These are phyloP conservation scores for Pogostemon cablin DNA, from an alignment of 257 asterid species.

Conservation along the genomic window DNA sequence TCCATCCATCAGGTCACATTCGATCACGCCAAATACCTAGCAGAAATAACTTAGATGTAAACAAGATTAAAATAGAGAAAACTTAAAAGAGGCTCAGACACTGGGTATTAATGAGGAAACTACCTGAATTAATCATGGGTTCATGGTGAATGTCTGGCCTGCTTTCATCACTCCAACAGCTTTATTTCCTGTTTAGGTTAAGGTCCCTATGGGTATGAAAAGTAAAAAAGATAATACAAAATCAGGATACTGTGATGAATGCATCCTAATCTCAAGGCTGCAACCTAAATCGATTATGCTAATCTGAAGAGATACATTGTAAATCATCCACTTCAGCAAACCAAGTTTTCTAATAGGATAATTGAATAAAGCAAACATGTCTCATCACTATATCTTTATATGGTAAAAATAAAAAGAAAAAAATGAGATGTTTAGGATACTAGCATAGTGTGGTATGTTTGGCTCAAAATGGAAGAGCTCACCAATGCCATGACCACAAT, in stretches of 20 bases:
- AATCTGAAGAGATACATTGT: neutral
- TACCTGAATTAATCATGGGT: conserved; percentile 95
- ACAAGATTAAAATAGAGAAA: too few relatives aligned
- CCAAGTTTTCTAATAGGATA: neutral
- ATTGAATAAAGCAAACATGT: conserved; percentile 20
- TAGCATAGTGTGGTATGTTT: conserved; percentile 92
- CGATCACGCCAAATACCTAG: too few relatives aligned
- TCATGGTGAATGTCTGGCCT: conserved; percentile 97
- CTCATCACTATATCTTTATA: neutral
- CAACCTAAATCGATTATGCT: neutral
- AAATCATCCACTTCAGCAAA: neutral
- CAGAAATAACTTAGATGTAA: too few relatives aligned
- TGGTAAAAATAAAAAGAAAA: neutral
- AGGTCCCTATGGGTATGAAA: conserved; percentile 40
- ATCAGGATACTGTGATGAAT: neutral
- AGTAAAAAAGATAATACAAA: conserved; percentile 16
- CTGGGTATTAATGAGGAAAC: neutral
- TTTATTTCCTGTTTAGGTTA: conserved; percentile 80
- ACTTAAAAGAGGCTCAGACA: too few relatives aligned
- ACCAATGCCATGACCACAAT: conserved; percentile 98
- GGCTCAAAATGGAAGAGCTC: conserved; percentile 99
- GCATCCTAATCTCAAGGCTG: too few relatives aligned
- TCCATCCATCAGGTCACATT: too few relatives aligned
- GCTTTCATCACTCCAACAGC: conserved; percentile 98
- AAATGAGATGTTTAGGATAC: conserved; percentile 60